phyloP scores from a whole-genome alignment of 352 stramenopile species.

The Phytopythium helicoides region DNA sequence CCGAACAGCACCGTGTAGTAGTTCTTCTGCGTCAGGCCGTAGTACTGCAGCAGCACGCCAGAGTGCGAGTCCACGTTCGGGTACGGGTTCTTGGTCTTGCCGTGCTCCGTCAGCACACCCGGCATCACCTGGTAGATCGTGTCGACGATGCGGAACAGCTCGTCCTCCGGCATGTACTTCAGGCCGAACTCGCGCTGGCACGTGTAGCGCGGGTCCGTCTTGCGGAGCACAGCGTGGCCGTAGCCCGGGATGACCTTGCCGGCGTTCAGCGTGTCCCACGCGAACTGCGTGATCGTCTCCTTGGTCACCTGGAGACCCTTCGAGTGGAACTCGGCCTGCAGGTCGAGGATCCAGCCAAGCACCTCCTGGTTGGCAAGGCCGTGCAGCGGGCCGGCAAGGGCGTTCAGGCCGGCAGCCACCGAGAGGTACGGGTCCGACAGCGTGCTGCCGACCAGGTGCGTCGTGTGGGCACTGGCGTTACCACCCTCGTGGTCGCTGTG shows the following conservation, averaged over 20 bases:
- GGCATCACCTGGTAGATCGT: conserved; percentile 99
- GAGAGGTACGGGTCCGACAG: conserved; percentile 98
- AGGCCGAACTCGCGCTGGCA: conserved; percentile 99
- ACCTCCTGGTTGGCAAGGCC: conserved; percentile 99
- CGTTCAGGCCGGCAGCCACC: conserved; percentile 96
- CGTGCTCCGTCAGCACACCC: conserved; percentile 97
- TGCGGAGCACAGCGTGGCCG: conserved; percentile 97
- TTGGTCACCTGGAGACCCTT: conserved; percentile 97
- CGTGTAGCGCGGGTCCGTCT: conserved; percentile 99
- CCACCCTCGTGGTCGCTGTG: conserved; percentile 99
- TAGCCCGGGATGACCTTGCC: conserved; percentile 99
- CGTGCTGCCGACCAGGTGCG: conserved; percentile 97
- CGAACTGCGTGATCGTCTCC: conserved; percentile 99
- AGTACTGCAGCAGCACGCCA: conserved; percentile 98
- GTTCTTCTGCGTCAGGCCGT: conserved; percentile 99
- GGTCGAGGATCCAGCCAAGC: conserved; percentile 90
- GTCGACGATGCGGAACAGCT: conserved; percentile 99
- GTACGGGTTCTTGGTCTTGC: conserved; percentile 99
- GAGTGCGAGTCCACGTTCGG: conserved; percentile 99
- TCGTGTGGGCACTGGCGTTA: conserved; percentile 98
- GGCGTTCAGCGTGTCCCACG: conserved; percentile 98
- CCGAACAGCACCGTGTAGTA: conserved; percentile 99
- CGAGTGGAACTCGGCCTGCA: conserved; percentile 95
- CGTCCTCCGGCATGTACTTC: conserved; percentile 99
- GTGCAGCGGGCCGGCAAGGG: conserved; percentile 97